Conservation (phyloP, 2,329 filamentous ascomycete species). For the Dactylellina sp. region DNA sequence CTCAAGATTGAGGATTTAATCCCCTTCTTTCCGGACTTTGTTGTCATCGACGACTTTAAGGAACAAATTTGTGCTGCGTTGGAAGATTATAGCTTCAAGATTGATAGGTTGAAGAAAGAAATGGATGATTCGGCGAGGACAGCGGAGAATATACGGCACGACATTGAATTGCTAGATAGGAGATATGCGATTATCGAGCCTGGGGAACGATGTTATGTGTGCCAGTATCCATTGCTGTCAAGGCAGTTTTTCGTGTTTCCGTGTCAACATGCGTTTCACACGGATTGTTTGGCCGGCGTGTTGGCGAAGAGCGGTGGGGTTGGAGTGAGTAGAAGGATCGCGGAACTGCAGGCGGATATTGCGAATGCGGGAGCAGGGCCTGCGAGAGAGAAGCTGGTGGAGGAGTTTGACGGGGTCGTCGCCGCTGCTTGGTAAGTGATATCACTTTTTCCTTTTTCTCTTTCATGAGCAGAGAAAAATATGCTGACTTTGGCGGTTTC, state of each 20-base stretch:
- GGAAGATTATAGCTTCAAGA: conserved; percentile 91
- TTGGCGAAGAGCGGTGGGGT: conserved; percentile 84
- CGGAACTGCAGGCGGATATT: conserved; percentile 85
- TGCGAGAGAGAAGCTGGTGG: conserved; percentile 83
- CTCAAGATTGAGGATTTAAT: conserved; percentile 96
- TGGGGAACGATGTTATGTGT: conserved; percentile 92
- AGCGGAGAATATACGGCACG: conserved; percentile 87
- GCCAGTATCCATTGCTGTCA: conserved; percentile 84
- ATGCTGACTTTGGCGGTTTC: conserved; percentile 15
- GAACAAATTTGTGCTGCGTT: conserved; percentile 95
- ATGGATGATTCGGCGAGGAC: conserved; percentile 96
- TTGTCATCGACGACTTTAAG: conserved; percentile 98
- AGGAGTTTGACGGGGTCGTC: conserved; percentile 90
- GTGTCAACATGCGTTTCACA: conserved; percentile 97
- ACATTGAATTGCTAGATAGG: conserved; percentile 85
- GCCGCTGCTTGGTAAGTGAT: conserved; percentile 82
- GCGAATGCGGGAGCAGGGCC: conserved; percentile 77
- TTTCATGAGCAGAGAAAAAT: conserved; percentile 15
- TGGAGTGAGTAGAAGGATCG: conserved; percentile 81
- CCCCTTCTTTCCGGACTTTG: conserved; percentile 98
- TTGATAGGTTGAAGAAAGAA: conserved; percentile 86
- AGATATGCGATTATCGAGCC: conserved; percentile 97
- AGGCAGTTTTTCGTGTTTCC: conserved; percentile 98
- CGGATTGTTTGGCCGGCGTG: conserved; percentile 87
- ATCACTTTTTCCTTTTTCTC: conserved; percentile 14